These are phyloP conservation scores for Pyracantha coccinea DNA, from an alignment of 331 rosid genomes.

Conservation along the genomic window DNA sequence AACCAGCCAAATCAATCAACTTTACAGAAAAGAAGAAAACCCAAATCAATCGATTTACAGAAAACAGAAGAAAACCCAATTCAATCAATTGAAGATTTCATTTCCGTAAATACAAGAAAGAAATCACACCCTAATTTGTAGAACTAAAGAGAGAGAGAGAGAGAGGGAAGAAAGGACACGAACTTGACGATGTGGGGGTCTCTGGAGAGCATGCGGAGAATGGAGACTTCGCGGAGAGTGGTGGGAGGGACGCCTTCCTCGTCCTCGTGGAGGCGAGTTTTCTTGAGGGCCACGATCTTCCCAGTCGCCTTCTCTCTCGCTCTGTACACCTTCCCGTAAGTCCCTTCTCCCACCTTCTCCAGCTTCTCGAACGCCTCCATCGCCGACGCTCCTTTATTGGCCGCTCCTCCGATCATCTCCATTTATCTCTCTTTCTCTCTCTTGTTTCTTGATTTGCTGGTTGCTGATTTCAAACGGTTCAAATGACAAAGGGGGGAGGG, in stretches of 20 bases:
- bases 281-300: conserved; percentile 89
- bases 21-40: neutral
- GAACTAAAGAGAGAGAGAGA: neutral
- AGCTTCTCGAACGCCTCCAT: conserved; percentile 90
- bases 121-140: neutral
- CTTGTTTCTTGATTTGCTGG: neutral
- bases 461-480: neutral
- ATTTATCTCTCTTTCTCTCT: conserved; percentile 18
- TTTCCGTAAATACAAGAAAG: neutral
- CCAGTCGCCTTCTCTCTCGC: conserved; percentile 83
- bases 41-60: neutral
- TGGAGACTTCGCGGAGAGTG: conserved; percentile 94
- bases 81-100: neutral
- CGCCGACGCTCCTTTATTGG: conserved; percentile 34
- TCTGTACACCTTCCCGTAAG: conserved; percentile 88
- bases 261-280: conserved; percentile 93
- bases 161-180: neutral
- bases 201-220: conserved; percentile 86
- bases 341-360: conserved; percentile 96
- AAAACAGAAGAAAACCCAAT: too few relatives aligned
- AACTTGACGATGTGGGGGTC: conserved; percentile 87
- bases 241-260: conserved; percentile 98
- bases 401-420: conserved; percentile 9
- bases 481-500: neutral
- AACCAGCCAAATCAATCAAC: neutral